Evolutionary conservation across 192 early-diverging fungal genomes (phyloP), one percentile per base, ranked within the genome.

Genomic region (Coemansia sp.): DNA sequence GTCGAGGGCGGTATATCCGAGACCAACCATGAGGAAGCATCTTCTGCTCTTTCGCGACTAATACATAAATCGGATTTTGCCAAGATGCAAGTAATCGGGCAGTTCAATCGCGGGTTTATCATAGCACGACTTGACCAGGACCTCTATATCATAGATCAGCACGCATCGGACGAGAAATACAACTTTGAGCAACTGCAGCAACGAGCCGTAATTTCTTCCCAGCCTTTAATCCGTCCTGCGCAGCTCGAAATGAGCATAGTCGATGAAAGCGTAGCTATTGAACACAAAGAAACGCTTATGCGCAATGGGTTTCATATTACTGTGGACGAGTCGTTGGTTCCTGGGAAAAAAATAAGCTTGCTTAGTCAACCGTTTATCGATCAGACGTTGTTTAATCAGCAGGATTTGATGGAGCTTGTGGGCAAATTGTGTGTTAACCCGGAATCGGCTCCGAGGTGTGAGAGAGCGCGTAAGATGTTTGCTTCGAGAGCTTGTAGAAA

Each of bases 71-170:
- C 56, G 0, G 95, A 97, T 62, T 99, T 99, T 81, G 48, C 58
- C n/a, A 54, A 70, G 2, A 98, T 99, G 94, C 73, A 86, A 41
- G 77, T 99, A 5, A 45, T 98, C 4, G 98, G 98, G 2, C 98
- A 99, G 77, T 99, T 99, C 85, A 99, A 99, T 72, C 87, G 87
- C 54, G 98, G 96, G 1, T 99, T 99, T 75, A 99, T 99, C 56
- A 85, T 99, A 11, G 87, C 85, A 0, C 73, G 84, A 2, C 79
- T 95, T n/a, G 71, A 83, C 73, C 72, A 76, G 7, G 85, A 85
- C 33, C 86, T 99, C 8, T 98, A 93, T 73, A 94, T 99, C 48
- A 88, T 99, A 60, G 98, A 99, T 79, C 98, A 99, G 69, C 98
- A 99, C 76, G 98, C 98, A 2, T 90, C 90, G 0, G 97, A 99